Evolutionary conservation across 345 rosid genomes (phyloP).

Genomic region (Pistacia atlantica): DNA sequence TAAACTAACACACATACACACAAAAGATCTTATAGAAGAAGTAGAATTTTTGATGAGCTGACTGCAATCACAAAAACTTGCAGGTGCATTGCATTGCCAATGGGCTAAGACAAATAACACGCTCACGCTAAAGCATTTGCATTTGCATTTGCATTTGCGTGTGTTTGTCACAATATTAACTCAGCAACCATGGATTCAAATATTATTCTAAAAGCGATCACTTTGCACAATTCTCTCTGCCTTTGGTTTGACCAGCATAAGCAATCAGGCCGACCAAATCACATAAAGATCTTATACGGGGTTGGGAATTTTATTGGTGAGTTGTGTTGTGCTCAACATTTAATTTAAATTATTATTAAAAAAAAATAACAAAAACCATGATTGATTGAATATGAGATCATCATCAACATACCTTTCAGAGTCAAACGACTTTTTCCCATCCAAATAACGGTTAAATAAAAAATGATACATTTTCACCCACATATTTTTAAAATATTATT

Average conservation of each 20-base stretch:
- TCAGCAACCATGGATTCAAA: not conserved
- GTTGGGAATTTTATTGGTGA: conserved; percentile 11
- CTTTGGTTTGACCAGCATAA: conserved; percentile 8
- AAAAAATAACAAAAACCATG: too few species aligned
- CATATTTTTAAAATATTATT: too few species aligned
- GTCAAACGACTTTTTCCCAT: too few species aligned
- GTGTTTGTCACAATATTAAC: not conserved
- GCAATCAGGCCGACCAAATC: conserved; percentile 51
- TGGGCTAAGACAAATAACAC: not conserved
- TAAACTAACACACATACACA: fast-evolving
- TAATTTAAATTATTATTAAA: conserved; percentile 9
- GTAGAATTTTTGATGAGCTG: too few species aligned
- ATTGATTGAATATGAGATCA: too few species aligned
- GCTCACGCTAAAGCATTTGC: not conserved
- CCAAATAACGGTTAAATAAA: too few species aligned
- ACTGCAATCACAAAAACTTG: too few species aligned
- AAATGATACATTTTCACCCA: too few species aligned
- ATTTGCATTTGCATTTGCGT: not conserved
- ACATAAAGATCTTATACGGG: conserved; percentile 38
- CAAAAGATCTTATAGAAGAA: too few species aligned
- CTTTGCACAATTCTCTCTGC: not conserved
- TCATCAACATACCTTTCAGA: too few species aligned
- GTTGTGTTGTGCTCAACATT: conserved; percentile 6
- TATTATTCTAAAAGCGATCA: not conserved
- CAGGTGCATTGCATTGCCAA: not conserved